Evolutionary conservation across 2,329 filamentous ascomycete species (phyloP).

Genomic region (Paramyrothecium roridum): DNA sequence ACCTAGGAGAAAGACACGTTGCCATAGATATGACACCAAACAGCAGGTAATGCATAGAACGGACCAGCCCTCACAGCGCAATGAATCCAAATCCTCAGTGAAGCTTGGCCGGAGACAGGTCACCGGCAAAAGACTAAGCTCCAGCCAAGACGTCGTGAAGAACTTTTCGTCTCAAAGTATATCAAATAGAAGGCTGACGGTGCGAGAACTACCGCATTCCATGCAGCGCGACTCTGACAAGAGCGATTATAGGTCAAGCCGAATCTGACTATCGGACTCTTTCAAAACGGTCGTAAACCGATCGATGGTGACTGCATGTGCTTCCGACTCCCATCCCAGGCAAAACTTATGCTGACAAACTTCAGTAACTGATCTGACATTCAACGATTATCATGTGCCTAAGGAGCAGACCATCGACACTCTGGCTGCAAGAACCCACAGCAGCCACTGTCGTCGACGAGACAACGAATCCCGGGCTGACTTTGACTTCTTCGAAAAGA

Average conservation of each 20-base stretch:
- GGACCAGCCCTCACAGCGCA: background rate
- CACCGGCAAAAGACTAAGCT: conserved; percentile 25
- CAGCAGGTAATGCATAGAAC: conserved; percentile 12
- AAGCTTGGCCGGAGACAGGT: conserved; percentile 3
- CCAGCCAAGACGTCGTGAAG: conserved; percentile 46
- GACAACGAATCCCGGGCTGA: conserved; percentile 30
- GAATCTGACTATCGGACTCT: conserved; percentile 26
- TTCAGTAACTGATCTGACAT: conserved; percentile 49
- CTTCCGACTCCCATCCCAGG: background rate
- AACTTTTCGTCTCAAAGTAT: conserved; percentile 56
- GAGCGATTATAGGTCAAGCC: conserved; percentile 24
- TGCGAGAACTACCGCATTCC: conserved; percentile 9
- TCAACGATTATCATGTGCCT: conserved; percentile 48
- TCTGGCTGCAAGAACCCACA: background rate
- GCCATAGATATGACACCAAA: conserved; percentile 51
- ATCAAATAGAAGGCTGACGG: conserved; percentile 30
- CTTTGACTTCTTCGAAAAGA: conserved; percentile 31
- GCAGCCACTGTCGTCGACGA: conserved; percentile 20
- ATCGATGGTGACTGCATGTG: conserved; percentile 12
- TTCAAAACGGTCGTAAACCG: conserved; percentile 27
- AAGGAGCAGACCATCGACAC: background rate
- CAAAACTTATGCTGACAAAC: conserved; percentile 8
- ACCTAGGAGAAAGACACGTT: conserved; percentile 52
- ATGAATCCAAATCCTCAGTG: background rate
- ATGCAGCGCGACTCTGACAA: background rate